Evolutionary conservation across 2,329 filamentous ascomycete genomes (phyloP).

Genomic region (Herpotrichia juniperi): DNA sequence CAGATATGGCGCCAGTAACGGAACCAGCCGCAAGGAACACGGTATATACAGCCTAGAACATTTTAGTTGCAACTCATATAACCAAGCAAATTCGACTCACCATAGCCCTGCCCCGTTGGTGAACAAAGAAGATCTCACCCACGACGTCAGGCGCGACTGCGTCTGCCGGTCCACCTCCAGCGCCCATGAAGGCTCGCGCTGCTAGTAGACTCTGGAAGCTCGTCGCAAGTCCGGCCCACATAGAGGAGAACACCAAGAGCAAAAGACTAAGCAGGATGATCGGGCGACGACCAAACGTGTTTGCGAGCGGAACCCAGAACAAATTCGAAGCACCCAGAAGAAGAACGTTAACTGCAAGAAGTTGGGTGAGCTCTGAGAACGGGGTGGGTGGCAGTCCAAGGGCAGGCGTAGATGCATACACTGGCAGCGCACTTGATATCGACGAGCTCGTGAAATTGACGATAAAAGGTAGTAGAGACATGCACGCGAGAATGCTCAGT

Average conservation of each 20-base stretch:
- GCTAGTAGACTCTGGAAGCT: constrained; percentile 45
- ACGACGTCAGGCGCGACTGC: constrained; percentile 49
- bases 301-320: constrained; percentile 50
- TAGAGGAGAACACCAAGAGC: constrained; percentile 40
- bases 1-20: constrained; percentile 45
- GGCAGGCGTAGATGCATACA: constrained; percentile 39
- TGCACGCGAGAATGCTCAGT: constrained; percentile 38
- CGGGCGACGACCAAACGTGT: constrained; percentile 48
- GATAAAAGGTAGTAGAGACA: constrained; percentile 47
- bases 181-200: constrained; percentile 47
- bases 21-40: constrained; percentile 47
- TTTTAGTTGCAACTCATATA: not conserved
- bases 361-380: constrained; percentile 41
- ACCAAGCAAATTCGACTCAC: constrained; percentile 18
- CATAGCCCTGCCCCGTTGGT: constrained; percentile 49
- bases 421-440: constrained; percentile 43
- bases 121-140: constrained; percentile 51
- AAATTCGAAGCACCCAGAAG: constrained; percentile 48
- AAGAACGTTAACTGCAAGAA: constrained; percentile 48
- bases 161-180: constrained; percentile 45
- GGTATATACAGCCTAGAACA: constrained; percentile 47
- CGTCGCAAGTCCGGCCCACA: constrained; percentile 49
- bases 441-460: constrained; percentile 46
- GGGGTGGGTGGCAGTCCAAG: constrained; percentile 36
- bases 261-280: constrained; percentile 44